Conservation (phyloP, 1,139 yeast species). For the Nakaseomyces nivariensis region DNA sequence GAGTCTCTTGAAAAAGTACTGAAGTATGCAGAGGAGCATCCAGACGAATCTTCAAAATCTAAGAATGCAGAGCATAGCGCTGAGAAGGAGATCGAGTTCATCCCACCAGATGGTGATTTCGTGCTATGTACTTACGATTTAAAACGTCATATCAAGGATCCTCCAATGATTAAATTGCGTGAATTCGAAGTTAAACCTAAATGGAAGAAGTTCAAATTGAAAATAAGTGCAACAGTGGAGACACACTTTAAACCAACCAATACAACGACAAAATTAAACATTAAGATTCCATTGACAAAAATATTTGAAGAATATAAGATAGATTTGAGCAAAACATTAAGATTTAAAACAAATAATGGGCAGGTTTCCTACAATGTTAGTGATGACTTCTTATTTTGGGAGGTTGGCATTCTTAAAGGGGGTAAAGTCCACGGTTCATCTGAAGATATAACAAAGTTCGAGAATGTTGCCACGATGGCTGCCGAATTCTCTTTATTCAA, state of each 20-base stretch:
- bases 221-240: constrained; percentile 29
- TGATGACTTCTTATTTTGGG: constrained; percentile 52
- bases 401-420: constrained; percentile 40
- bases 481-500: constrained; percentile 56
- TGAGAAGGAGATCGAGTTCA: constrained; percentile 50
- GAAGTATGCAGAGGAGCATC: constrained; percentile 5
- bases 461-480: constrained; percentile 42
- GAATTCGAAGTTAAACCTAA: constrained; percentile 23
- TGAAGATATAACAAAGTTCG: constrained; percentile 8
- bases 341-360: constrained; percentile 59
- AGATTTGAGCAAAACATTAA: constrained; percentile 42
- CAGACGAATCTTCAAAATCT: not conserved
- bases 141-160: constrained; percentile 35
- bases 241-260: constrained; percentile 61
- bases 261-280: constrained; percentile 46
- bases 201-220: constrained; percentile 19
- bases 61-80: constrained; percentile 15
- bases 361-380: constrained; percentile 58
- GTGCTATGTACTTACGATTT: constrained; percentile 42
- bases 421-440: constrained; percentile 34
- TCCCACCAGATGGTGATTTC: constrained; percentile 76
- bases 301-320: constrained; percentile 33
- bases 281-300: constrained; percentile 46
- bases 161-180: constrained; percentile 26
- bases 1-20: constrained; percentile 37